Base-by-base conservation (phyloP, 805 yeast genomes). In the Yarrowia sp. region DNA sequence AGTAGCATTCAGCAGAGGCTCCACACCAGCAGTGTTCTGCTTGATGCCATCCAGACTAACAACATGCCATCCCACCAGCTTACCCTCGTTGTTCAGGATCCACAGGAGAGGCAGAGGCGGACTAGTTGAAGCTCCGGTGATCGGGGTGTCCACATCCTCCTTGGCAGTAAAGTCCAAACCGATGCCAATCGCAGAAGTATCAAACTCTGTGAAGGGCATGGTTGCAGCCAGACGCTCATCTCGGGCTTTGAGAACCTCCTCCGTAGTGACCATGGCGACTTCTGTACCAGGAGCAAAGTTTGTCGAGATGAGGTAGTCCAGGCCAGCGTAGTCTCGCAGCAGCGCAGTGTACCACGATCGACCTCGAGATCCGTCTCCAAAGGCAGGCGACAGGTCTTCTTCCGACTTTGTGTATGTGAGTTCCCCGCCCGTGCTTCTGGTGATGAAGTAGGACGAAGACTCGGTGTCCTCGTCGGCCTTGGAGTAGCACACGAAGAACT, bases 211-310 rank as follows among this genome's bases (percentile, higher is more conserved):
- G 66, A 89, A 76, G 1, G 97, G 96, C 65, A 90, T 75, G 24
- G 83, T 80, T 0, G 96, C 96, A 55, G 88, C 78, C 67, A 83
- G 84, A 4, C 85, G 77, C 68, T 91, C 97, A 66, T 87, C 87
- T 3, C 80, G 72, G 8, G 85, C 85, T 29, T 74, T 74, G 0
- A 86, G 68, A 2, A 76, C 69, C 18, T 72, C 71, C 0, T 66
- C 51, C 0, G 74, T 66, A 1, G 83, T 76, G 24, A 81, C 63
- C 0, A 85, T 73, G 7, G 81, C 73, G 14, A 88, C 68, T 61
- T 88, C 96, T 2, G 88, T 78, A 0, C 94, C 82, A 22, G 83
- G 78, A 0, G 91, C 81, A 1, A 87, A 81, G 1, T 88, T 81
- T 0, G 87, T 63, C 19, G 90, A 64, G 22, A 77, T 66, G 1